These are phyloP conservation scores for Sergeia podlipaevii DNA, from an alignment of 208 protist genomes.

Conservation along the genomic window DNA sequence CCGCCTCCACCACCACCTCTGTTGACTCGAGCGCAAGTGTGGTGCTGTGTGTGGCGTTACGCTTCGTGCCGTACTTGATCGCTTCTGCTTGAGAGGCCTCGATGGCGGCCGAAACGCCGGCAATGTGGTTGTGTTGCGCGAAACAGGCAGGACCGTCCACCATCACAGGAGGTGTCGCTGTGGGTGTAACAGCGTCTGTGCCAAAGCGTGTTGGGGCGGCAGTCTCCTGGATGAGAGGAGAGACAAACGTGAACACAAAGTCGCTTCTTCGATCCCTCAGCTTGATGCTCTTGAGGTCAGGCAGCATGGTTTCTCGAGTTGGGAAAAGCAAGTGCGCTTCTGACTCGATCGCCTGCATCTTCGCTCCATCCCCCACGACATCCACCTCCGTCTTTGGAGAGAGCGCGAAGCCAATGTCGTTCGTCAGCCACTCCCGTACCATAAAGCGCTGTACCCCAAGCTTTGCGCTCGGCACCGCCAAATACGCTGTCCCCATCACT, in stretches of 20 bases:
- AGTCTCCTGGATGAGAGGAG: conserved; percentile 9
- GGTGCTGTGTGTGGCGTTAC: background rate
- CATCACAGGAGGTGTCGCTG: background rate
- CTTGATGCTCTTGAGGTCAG: conserved; percentile 17
- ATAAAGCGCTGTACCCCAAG: conserved; percentile 10
- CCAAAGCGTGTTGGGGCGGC: too few species aligned
- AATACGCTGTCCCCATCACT: conserved; percentile 58
- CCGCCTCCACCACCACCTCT: conserved; percentile 55
- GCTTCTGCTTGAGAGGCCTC: conserved; percentile 2
- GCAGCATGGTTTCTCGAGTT: conserved; percentile 15
- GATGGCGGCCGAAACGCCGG: background rate
- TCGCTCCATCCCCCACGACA: background rate
- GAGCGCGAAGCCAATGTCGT: conserved; percentile 36
- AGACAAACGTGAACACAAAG: conserved; percentile 25
- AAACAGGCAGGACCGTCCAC: background rate
- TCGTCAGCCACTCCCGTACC: conserved; percentile 45
- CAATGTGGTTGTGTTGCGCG: background rate
- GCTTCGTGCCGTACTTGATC: background rate
- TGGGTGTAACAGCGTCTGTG: too few species aligned
- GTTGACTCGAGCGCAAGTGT: conserved; percentile 13
- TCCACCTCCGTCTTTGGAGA: background rate
- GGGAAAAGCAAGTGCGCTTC: conserved; percentile 18
- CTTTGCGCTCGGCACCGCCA: conserved; percentile 26
- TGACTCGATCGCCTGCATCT: background rate
- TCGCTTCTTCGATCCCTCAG: conserved; percentile 23